Conservation (phyloP, 768 basidiomycete genomes). For the Flagelloscypha sp. region DNA sequence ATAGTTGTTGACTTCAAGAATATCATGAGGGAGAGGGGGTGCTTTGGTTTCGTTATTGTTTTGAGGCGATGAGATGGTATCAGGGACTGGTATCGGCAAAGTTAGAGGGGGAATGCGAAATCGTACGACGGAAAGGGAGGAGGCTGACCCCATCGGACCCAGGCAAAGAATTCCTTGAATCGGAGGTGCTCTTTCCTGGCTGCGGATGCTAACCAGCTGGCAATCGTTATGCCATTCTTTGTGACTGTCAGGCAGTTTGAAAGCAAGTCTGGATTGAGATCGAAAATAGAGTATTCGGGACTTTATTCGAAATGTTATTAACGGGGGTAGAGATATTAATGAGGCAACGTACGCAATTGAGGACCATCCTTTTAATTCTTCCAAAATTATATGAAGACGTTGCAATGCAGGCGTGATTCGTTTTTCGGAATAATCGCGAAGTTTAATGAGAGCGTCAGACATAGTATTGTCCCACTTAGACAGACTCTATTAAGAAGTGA, state of each 20-base stretch:
- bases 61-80: no score
- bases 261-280: slow-evolving; percentile 43
- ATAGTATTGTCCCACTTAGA: slow-evolving; percentile 79
- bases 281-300: slow-evolving; percentile 48
- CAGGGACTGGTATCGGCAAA: no score
- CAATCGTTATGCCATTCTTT: slow-evolving; percentile 50
- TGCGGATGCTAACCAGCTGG: slow-evolving; percentile 59
- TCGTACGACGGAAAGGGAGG: no score
- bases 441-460: slow-evolving; percentile 57
- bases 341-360: slow-evolving; percentile 39
- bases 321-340: slow-evolving; percentile 4
- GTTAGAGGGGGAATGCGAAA: no score
- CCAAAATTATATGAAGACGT: slow-evolving; percentile 64
- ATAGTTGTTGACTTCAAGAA: slow-evolving; percentile 76
- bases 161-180: slow-evolving; percentile 73
- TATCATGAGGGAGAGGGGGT: slow-evolving; percentile 53
- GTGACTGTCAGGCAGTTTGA: slow-evolving; percentile 43
- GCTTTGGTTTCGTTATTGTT: slow-evolving; percentile 41
- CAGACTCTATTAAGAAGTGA: slow-evolving; percentile 45
- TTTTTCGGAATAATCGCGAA: slow-evolving; percentile 68
- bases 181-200: slow-evolving; percentile 60
- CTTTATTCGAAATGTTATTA: slow-evolving; percentile 27
- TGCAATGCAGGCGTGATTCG: slow-evolving; percentile 68
- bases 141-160: slow-evolving; percentile 69
- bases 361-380: slow-evolving; percentile 79